A percentile compares a stretch with the other conserved stretches of the same genome.
phyloP scores from a whole-genome alignment of 768 basidiomycete species.

The Suillus hirtellus region DNA sequence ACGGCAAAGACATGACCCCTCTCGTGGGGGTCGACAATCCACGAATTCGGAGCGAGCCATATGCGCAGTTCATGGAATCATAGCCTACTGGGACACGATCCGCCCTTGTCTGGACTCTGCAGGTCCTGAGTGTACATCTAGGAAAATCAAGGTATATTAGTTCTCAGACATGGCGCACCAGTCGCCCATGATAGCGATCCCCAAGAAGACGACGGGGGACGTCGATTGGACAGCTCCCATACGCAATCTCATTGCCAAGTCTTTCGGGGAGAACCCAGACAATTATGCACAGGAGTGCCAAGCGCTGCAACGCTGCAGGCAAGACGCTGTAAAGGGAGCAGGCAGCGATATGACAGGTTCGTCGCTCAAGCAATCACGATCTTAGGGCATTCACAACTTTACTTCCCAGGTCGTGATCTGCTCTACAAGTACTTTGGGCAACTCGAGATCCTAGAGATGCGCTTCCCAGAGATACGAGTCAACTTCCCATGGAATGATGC shows the following conservation, averaged over 20 bases:
- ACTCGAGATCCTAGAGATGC: conserved; percentile 92
- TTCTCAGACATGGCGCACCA: conserved; percentile 61
- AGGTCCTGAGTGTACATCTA: not conserved
- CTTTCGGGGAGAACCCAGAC: conserved; percentile 92
- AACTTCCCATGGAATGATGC: conserved; percentile 98
- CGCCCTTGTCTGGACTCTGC: not conserved
- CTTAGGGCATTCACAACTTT: conserved; percentile 8
- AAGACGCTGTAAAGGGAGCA: conserved; percentile 95
- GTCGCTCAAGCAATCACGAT: conserved; percentile 21
- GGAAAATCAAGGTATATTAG: not conserved
- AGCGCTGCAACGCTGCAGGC: conserved; percentile 84
- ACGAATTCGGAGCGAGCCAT: not conserved
- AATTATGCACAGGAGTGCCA: conserved; percentile 84
- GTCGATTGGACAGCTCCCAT: conserved; percentile 96
- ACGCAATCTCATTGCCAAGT: conserved; percentile 80
- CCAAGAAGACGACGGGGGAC: conserved; percentile 92
- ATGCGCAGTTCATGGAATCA: conserved; percentile 15
- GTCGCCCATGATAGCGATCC: conserved; percentile 89
- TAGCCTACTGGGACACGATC: not conserved
- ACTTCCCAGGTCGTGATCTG: conserved; percentile 73
- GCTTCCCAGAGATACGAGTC: conserved; percentile 95
- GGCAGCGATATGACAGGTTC: conserved; percentile 94
- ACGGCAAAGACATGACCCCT: conserved; percentile 3
- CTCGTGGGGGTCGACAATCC: not conserved
- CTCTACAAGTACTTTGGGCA: conserved; percentile 99